Evolutionary conservation across 352 stramenopile genomes (phyloP).

Genomic region (Pythium aristosporum): DNA sequence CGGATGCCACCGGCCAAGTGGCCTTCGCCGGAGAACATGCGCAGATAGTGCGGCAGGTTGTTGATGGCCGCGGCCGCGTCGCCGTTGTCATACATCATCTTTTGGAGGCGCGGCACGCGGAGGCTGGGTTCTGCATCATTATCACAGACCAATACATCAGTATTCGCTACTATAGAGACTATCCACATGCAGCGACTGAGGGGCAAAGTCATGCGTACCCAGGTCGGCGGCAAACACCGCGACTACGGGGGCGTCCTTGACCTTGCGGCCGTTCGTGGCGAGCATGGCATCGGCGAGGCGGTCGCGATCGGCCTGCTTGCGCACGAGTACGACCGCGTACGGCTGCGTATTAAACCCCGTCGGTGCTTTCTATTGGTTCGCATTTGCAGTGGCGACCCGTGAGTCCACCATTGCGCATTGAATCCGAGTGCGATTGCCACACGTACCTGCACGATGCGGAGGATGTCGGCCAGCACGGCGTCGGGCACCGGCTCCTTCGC

Average conservation of each 20-base stretch:
- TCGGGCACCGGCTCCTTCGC: constrained; percentile 44
- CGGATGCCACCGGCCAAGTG: constrained; percentile 52
- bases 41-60: constrained; percentile 62
- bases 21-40: constrained; percentile 73
- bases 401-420: no score
- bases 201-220: constrained; percentile 24
- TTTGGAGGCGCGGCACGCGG: constrained; percentile 65
- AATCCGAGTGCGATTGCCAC: no score
- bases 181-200: background rate
- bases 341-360: constrained; percentile 83
- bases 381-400: background rate
- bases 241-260: constrained; percentile 74
- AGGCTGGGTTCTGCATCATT: constrained; percentile 58
- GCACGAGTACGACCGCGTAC: constrained; percentile 77
- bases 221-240: constrained; percentile 82
- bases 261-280: constrained; percentile 64
- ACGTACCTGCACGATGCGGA: constrained; percentile 56
- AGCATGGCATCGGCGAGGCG: constrained; percentile 77
- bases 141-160: background rate
- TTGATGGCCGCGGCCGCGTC: constrained; percentile 41
- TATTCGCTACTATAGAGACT: background rate
- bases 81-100: constrained; percentile 63
- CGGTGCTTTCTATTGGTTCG: constrained; percentile 45
- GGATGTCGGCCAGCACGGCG: constrained; percentile 55
- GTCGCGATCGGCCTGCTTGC: constrained; percentile 64